A percentile compares a stretch with the other conserved stretches of the same genome.
These are phyloP conservation scores for Epichloe festucae DNA, from an alignment of 2,329 filamentous ascomycete species.

Conservation along the genomic window DNA sequence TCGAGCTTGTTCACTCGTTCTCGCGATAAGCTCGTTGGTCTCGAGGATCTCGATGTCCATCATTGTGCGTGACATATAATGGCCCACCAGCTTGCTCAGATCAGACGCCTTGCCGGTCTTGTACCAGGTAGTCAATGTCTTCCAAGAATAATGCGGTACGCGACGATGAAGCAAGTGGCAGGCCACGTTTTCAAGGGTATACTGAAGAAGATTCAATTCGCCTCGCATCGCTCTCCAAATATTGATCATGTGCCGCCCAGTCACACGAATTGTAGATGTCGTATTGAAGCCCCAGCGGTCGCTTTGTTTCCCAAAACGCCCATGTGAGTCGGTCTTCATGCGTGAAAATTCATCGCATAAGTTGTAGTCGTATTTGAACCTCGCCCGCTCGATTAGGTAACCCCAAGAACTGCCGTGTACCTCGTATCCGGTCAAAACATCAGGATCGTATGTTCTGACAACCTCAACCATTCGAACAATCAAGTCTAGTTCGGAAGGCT, in stretches of 20 bases:
- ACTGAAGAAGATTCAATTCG: constrained; percentile 85
- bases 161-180: constrained; percentile 82
- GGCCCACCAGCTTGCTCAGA: constrained; percentile 60
- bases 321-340: constrained; percentile 72
- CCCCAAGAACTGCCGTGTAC: constrained; percentile 92
- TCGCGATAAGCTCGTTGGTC: constrained; percentile 72
- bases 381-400: constrained; percentile 81
- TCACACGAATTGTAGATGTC: constrained; percentile 84
- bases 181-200: constrained; percentile 90
- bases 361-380: constrained; percentile 77
- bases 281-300: constrained; percentile 92
- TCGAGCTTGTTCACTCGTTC: constrained; percentile 89
- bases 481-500: constrained; percentile 70
- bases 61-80: constrained; percentile 63
- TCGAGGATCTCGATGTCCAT: constrained; percentile 87
- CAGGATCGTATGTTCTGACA: constrained; percentile 73
- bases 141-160: constrained; percentile 76
- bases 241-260: constrained; percentile 90
- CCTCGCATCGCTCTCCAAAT: constrained; percentile 92
- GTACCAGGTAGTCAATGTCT: constrained; percentile 74
- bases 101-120: constrained; percentile 53
- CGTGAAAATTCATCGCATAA: constrained; percentile 85
- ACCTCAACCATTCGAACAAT: constrained; percentile 79
- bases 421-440: constrained; percentile 89
- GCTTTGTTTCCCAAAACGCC: constrained; percentile 71